A percentile compares a stretch with the other conserved stretches of the same genome.
Evolutionary conservation across 2,329 filamentous ascomycete species (phyloP).

Genomic region (Paramyrothecium roridum): DNA sequence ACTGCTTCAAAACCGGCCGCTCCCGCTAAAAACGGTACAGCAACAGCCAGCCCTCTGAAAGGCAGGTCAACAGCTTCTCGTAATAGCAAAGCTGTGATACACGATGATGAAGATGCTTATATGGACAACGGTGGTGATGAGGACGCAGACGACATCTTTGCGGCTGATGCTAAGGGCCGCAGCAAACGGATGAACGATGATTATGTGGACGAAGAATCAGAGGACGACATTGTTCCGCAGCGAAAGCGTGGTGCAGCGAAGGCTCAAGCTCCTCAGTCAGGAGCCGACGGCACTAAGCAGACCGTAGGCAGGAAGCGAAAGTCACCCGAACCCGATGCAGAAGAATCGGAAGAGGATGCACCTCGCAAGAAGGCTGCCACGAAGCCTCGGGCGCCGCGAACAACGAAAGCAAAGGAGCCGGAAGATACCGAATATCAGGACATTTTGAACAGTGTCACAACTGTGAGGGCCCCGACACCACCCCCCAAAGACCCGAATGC

Average conservation of each 20-base stretch:
- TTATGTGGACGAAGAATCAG: conserved; percentile 70
- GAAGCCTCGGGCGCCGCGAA: conserved; percentile 54
- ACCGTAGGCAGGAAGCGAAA: conserved; percentile 53
- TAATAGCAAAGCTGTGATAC: conserved; percentile 37
- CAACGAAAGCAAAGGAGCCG: conserved; percentile 62
- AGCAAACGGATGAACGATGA: conserved; percentile 71
- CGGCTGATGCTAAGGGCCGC: conserved; percentile 63
- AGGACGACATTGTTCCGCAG: conserved; percentile 63
- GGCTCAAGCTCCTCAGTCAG: conserved; percentile 19
- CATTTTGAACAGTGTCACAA: conserved; percentile 85
- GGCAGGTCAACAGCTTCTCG: conserved; percentile 39
- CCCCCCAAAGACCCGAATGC: conserved; percentile 65
- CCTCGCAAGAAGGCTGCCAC: conserved; percentile 59
- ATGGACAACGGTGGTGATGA: conserved; percentile 67
- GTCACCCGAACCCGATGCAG: conserved; percentile 49
- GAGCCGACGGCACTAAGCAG: conserved; percentile 15
- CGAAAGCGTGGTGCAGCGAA: conserved; percentile 55
- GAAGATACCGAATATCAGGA: conserved; percentile 72
- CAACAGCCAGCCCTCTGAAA: conserved; percentile 23
- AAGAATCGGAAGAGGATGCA: conserved; percentile 56
- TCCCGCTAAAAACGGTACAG: conserved; percentile 22
- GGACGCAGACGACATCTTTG: conserved; percentile 79
- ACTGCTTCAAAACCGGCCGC: conserved; percentile 23
- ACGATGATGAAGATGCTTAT: conserved; percentile 52
- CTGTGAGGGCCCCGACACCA: conserved; percentile 78